Conservation (phyloP, 371 early-diverging fungal species). For the Smittium mucronatum region DNA sequence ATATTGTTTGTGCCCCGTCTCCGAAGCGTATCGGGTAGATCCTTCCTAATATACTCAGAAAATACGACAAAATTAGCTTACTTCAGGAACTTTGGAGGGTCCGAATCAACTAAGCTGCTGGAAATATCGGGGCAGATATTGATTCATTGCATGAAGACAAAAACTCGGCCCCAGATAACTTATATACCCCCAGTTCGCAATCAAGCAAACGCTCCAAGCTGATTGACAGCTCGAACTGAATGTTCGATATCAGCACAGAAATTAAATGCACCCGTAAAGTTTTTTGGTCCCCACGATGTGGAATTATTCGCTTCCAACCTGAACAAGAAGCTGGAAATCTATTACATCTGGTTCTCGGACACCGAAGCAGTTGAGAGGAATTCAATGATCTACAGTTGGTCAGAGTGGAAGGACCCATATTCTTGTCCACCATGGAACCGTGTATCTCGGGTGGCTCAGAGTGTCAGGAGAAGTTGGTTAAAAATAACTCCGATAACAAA, state of each 20-base stretch:
- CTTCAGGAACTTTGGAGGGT: neutral
- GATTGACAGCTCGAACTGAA: neutral
- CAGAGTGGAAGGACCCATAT: neutral
- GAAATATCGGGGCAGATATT: neutral
- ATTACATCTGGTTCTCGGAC: neutral
- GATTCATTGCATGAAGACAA: neutral
- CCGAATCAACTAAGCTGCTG: neutral
- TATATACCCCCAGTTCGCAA: neutral
- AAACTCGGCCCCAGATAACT: neutral
- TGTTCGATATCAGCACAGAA: neutral
- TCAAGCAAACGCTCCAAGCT: neutral
- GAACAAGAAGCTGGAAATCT: slow-evolving; percentile 1
- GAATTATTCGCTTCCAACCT: neutral
- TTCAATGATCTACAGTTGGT: neutral
- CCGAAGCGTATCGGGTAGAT: neutral
- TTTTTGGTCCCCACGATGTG: neutral
- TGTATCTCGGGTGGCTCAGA: neutral
- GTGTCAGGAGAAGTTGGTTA: neutral
- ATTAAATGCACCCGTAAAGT: neutral
- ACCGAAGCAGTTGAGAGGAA: neutral
- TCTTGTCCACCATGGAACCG: neutral
- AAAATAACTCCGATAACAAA: neutral
- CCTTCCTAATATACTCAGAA: neutral
- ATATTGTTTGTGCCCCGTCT: neutral
- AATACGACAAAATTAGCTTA: neutral